phyloP scores from a whole-genome alignment of 2,329 filamentous ascomycete genomes.

The Pseudogymnoascus sp. region DNA sequence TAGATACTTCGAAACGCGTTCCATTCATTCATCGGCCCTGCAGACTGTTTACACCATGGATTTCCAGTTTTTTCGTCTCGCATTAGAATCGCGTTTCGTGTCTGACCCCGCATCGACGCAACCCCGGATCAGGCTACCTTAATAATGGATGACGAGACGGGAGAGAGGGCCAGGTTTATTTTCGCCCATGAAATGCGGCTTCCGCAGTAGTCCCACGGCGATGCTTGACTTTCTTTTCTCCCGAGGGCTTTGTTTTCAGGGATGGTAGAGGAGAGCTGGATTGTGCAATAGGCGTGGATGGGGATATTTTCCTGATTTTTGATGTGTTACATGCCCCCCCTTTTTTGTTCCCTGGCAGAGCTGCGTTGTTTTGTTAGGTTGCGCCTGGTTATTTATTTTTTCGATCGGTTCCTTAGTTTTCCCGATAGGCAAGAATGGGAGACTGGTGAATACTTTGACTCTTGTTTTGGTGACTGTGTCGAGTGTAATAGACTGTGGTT shows the following conservation, averaged over 20 bases:
- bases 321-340: slow-evolving; percentile 5
- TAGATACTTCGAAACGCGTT: slow-evolving; percentile 42
- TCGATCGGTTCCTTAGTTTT: slow-evolving; percentile 5
- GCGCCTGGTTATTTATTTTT: slow-evolving; percentile 5
- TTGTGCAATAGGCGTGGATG: slow-evolving; percentile 9
- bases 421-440: slow-evolving; percentile 7
- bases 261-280: slow-evolving; percentile 5
- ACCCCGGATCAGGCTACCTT: slow-evolving; percentile 6
- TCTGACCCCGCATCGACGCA: slow-evolving; percentile 6
- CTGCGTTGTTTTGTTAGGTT: slow-evolving; percentile 7
- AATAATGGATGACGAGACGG: slow-evolving; percentile 8
- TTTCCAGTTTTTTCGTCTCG: slow-evolving; percentile 8
- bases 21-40: neutral
- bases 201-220: slow-evolving; percentile 1
- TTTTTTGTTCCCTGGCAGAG: slow-evolving; percentile 4
- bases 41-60: slow-evolving; percentile 1
- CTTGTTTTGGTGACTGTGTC: neutral
- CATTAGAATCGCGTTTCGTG: slow-evolving; percentile 9
- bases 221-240: slow-evolving; percentile 4
- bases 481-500: neutral
- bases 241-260: slow-evolving; percentile 5
- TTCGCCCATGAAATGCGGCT: neutral
- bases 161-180: slow-evolving; percentile 3
- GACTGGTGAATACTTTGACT: slow-evolving; percentile 8
- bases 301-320: slow-evolving; percentile 8